phyloP scores from a whole-genome alignment of 2,329 filamentous ascomycete genomes.

The Aspergillus latus region DNA sequence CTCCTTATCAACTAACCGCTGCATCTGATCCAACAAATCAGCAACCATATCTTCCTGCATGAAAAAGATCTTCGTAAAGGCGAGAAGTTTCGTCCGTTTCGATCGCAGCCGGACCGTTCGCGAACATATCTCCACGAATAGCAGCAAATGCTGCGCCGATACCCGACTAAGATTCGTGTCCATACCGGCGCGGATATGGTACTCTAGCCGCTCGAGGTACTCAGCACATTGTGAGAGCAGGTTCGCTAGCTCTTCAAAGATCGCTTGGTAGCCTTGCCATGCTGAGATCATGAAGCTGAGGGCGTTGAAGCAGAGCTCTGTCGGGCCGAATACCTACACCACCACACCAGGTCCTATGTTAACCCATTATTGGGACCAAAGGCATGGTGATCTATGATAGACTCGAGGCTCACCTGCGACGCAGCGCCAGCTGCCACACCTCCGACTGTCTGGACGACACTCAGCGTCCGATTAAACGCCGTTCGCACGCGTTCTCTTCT shows the following conservation, averaged over 20 bases:
- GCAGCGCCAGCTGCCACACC: not conserved
- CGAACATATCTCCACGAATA: not conserved
- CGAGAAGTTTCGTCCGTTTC: not conserved
- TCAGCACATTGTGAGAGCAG: constrained; percentile 2
- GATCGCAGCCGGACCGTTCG: not conserved
- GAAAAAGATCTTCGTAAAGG: not conserved
- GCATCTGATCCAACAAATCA: not conserved
- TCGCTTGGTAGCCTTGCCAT: constrained; percentile 1
- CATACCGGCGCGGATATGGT: not conserved
- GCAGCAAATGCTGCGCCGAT: not conserved
- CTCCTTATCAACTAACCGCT: not conserved
- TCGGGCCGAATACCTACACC: not conserved
- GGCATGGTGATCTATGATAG: too few relatives aligned
- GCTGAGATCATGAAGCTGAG: constrained; percentile 2
- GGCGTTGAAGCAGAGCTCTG: constrained; percentile 1
- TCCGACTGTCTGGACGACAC: not conserved
- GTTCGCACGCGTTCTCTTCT: not conserved
- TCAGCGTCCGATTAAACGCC: not conserved
- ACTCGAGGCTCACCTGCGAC: not conserved
- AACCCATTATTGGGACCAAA: too few relatives aligned
- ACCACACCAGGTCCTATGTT: too few relatives aligned
- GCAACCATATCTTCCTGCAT: not conserved
- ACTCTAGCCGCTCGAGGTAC: not conserved
- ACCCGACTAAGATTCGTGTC: not conserved
- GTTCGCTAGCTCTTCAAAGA: not conserved